phyloP scores from a whole-genome alignment of 441 rosid genomes.

The Adansonia rubrostipa region DNA sequence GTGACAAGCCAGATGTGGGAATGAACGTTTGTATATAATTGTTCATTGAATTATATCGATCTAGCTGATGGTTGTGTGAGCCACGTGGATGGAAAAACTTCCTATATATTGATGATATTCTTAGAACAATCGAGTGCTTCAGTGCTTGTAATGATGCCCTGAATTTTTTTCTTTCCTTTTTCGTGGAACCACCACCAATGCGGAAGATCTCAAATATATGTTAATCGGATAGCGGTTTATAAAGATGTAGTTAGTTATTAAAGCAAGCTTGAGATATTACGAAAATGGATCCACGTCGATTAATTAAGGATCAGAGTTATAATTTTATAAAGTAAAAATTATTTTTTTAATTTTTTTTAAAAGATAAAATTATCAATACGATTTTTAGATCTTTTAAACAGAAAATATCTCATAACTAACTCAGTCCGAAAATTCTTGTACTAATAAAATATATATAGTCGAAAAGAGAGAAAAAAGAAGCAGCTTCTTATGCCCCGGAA shows the following conservation, averaged over 20 bases:
- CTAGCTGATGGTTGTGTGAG: not conserved
- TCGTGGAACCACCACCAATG: not conserved
- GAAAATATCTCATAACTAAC: no score
- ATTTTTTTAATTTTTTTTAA: no score
- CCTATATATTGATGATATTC: not conserved
- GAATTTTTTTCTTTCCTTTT: not conserved
- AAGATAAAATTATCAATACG: no score
- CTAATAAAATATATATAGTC: no score
- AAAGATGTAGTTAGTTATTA: not conserved
- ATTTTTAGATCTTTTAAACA: no score
- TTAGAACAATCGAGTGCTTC: not conserved
- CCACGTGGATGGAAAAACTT: constrained; percentile 4
- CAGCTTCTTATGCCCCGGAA: not conserved
- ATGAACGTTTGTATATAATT: not conserved
- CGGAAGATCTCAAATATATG: not conserved
- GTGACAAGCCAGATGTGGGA: not conserved
- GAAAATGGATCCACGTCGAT: no score
- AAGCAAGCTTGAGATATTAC: not conserved
- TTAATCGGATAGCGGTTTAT: not conserved
- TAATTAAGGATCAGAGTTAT: no score
- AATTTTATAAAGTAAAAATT: no score
- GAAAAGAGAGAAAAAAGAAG: not conserved
- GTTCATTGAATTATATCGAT: not conserved
- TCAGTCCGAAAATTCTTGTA: no score
- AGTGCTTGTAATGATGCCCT: constrained; percentile 16